Evolutionary conservation across 352 stramenopile species (phyloP).

Genomic region (Pythium dissimile): DNA sequence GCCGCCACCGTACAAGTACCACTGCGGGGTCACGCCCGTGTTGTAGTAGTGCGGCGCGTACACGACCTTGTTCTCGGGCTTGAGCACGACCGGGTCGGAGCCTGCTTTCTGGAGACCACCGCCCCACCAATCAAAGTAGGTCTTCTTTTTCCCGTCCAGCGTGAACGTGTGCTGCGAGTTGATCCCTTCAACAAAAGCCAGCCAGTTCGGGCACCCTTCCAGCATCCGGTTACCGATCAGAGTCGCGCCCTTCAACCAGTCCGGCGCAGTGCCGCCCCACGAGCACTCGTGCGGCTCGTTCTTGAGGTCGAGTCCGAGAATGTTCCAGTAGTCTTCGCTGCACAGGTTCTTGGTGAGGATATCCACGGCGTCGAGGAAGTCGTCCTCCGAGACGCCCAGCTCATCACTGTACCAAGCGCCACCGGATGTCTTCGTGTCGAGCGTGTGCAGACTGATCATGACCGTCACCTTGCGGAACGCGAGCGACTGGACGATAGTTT

Average conservation of each 20-base stretch:
- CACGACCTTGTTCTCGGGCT: constrained; percentile 66
- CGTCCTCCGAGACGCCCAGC: constrained; percentile 28
- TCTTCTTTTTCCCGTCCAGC: constrained; percentile 36
- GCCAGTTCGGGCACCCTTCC: constrained; percentile 59
- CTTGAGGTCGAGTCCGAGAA: constrained; percentile 77
- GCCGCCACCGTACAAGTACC: constrained; percentile 64
- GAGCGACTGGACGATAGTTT: constrained; percentile 64
- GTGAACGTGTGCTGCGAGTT: constrained; percentile 42
- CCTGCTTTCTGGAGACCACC: constrained; percentile 59
- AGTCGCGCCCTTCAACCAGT: constrained; percentile 57
- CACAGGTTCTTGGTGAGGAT: constrained; percentile 55
- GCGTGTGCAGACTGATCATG: constrained; percentile 70
- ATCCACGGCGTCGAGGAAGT: constrained; percentile 55
- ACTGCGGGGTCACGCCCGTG: constrained; percentile 57
- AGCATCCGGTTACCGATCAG: constrained; percentile 80
- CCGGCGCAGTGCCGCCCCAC: constrained; percentile 33
- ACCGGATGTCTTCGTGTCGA: constrained; percentile 51
- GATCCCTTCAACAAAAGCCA: constrained; percentile 80
- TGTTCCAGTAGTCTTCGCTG: constrained; percentile 67
- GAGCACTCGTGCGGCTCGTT: constrained; percentile 73
- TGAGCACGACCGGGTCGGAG: constrained; percentile 36
- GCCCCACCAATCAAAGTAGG: constrained; percentile 82
- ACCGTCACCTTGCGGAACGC: constrained; percentile 69
- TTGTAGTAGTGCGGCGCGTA: constrained; percentile 83
- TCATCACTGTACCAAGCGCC: constrained; percentile 57